Conservation (phyloP, 805 yeast species). For the Tetrapisispora arboricola region DNA sequence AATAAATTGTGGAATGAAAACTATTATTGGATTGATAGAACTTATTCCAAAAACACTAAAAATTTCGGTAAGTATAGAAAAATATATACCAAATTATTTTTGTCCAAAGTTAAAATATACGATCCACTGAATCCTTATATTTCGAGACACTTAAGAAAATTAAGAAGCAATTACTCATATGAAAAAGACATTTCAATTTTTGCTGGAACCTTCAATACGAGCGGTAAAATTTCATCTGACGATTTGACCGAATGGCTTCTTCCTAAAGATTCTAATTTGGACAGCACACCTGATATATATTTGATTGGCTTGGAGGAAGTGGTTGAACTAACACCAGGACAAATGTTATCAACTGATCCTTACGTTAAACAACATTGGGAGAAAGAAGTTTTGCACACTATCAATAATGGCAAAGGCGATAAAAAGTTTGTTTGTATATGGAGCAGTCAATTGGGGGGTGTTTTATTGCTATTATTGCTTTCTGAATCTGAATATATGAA, state of each 20-base stretch:
- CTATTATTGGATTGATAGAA: constrained; percentile 72
- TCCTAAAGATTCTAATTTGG: constrained; percentile 36
- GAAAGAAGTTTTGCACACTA: constrained; percentile 38
- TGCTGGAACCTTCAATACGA: constrained; percentile 80
- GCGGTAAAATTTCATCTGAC: constrained; percentile 51
- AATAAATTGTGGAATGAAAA: constrained; percentile 88
- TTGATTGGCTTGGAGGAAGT: constrained; percentile 86
- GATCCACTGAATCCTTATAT: constrained; percentile 87
- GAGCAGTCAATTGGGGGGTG: constrained; percentile 80
- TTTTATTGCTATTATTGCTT: constrained; percentile 59
- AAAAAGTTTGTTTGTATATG: constrained; percentile 47
- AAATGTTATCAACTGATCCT: constrained; percentile 71
- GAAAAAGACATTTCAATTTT: constrained; percentile 53
- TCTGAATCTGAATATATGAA: constrained; percentile 41
- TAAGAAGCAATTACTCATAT: constrained; percentile 46
- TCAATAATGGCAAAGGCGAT: constrained; percentile 33
- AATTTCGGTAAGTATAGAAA: constrained; percentile 22
- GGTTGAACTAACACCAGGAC: constrained; percentile 72
- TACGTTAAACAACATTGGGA: constrained; percentile 57
- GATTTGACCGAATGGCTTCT: constrained; percentile 72
- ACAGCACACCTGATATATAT: constrained; percentile 52
- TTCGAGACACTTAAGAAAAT: constrained; percentile 47
- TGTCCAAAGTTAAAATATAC: constrained; percentile 49
- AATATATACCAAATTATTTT: constrained; percentile 21
- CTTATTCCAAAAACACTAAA: constrained; percentile 42